These are phyloP conservation scores for Gomphus bonarii DNA, from an alignment of 1,284 basidiomycete genomes.

Conservation along the genomic window DNA sequence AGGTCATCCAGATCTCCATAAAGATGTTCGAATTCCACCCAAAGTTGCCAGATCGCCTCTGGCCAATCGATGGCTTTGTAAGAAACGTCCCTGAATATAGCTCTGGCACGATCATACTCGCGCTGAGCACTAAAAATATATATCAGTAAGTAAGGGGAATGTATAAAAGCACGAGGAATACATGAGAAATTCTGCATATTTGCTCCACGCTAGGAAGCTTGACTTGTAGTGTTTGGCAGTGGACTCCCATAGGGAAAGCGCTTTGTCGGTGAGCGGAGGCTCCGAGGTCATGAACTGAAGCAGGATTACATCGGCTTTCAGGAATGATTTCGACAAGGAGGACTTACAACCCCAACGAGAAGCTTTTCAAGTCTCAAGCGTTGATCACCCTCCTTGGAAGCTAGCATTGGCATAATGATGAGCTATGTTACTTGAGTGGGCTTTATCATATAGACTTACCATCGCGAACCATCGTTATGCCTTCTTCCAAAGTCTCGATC, in stretches of 20 bases:
- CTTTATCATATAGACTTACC: slow-evolving; percentile 25
- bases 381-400: slow-evolving; percentile 37
- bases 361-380: slow-evolving; percentile 74
- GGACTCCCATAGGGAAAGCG: slow-evolving; percentile 49
- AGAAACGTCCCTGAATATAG: slow-evolving; percentile 53
- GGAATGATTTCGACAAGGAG: background rate
- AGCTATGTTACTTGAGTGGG: background rate
- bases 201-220: slow-evolving; percentile 60
- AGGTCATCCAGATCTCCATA: slow-evolving; percentile 67
- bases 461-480: slow-evolving; percentile 46
- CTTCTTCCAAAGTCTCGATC: slow-evolving; percentile 47
- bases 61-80: slow-evolving; percentile 82
- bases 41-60: slow-evolving; percentile 84
- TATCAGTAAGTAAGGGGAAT: background rate
- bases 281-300: slow-evolving; percentile 36
- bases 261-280: slow-evolving; percentile 36
- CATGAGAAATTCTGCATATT: slow-evolving; percentile 60
- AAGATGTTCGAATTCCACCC: slow-evolving; percentile 77
- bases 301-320: background rate
- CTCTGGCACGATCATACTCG: slow-evolving; percentile 50
- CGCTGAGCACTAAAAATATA: slow-evolving; percentile 38
- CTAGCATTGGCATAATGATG: slow-evolving; percentile 17
- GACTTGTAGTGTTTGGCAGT: slow-evolving; percentile 56
- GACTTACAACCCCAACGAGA: slow-evolving; percentile 59
- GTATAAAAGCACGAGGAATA: slow-evolving; percentile 24